phyloP scores from a whole-genome alignment of 345 rosid species.

The Linum tenue region DNA sequence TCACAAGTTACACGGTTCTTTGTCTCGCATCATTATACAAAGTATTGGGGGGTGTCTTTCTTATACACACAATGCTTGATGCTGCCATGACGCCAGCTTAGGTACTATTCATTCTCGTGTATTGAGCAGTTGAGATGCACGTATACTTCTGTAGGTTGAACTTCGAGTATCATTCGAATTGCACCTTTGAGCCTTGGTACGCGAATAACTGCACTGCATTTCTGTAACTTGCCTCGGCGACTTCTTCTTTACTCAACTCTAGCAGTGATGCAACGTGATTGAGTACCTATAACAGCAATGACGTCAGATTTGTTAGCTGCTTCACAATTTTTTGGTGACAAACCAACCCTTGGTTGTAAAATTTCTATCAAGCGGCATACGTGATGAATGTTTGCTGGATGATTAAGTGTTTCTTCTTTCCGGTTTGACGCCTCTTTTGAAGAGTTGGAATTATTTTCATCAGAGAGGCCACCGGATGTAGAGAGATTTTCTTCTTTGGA shows the following conservation, averaged over 20 bases:
- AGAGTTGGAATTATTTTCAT: conserved; percentile 16
- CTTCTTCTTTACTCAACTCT: conserved; percentile 52
- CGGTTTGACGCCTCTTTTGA: conserved; percentile 26
- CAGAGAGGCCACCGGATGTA: conserved; percentile 13
- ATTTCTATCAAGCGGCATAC: conserved; percentile 26
- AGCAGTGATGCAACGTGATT: conserved; percentile 53
- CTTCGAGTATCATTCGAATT: not conserved
- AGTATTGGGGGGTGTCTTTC: not conserved
- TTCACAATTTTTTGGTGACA: not conserved
- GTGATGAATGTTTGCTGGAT: conserved; percentile 69
- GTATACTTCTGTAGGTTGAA: not conserved
- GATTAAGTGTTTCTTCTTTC: conserved; percentile 58
- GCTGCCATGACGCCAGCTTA: not conserved
- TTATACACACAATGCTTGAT: not conserved
- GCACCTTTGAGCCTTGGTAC: conserved; percentile 34
- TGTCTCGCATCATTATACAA: too few relatives aligned
- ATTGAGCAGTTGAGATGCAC: not conserved
- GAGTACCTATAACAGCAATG: conserved; percentile 40
- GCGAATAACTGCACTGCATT: conserved; percentile 62
- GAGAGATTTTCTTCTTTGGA: conserved; percentile 21
- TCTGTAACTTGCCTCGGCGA: conserved; percentile 49
- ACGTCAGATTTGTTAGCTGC: not conserved
- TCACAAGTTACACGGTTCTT: too few relatives aligned
- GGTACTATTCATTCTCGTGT: not conserved
- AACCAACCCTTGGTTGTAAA: too few relatives aligned